Conservation (phyloP, 768 basidiomycete genomes). For the Auricularia heimuer region DNA sequence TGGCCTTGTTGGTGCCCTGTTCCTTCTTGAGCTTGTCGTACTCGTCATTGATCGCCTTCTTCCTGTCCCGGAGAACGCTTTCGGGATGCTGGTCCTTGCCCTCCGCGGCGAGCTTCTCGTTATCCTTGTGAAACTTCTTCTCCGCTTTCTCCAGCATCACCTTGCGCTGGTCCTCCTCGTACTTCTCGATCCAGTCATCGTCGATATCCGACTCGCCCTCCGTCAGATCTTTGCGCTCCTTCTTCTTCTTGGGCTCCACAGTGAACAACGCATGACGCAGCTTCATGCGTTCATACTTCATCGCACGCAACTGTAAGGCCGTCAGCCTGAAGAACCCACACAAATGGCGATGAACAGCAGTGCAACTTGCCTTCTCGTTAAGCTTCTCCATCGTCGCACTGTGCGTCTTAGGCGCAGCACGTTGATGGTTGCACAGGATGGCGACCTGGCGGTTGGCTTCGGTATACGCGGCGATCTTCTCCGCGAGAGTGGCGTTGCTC, state of each 20-base stretch:
- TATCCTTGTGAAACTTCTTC: slow-evolving; percentile 93
- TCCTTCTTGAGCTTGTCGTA: slow-evolving; percentile 69
- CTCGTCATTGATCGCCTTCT: slow-evolving; percentile 65
- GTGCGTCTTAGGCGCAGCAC: slow-evolving; percentile 85
- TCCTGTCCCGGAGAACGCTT: slow-evolving; percentile 55
- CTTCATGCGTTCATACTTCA: slow-evolving; percentile 98
- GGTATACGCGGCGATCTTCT: slow-evolving; percentile 96
- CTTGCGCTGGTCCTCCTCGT: slow-evolving; percentile 67
- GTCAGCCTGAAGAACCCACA: background rate
- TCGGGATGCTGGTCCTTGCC: slow-evolving; percentile 50
- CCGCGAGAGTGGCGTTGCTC: slow-evolving; percentile 67
- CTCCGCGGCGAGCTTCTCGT: slow-evolving; percentile 73
- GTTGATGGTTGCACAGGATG: slow-evolving; percentile 98
- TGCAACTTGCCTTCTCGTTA: slow-evolving; percentile 63
- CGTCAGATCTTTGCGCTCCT: slow-evolving; percentile 57
- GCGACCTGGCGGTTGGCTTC: slow-evolving; percentile 95
- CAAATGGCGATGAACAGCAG: too few species aligned
- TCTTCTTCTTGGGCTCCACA: slow-evolving; percentile 71
- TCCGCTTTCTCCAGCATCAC: slow-evolving; percentile 83
- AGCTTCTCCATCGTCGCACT: slow-evolving; percentile 92
- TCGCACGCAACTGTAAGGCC: slow-evolving; percentile 54
- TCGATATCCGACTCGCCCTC: slow-evolving; percentile 91
- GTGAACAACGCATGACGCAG: slow-evolving; percentile 79
- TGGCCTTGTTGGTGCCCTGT: slow-evolving; percentile 63
- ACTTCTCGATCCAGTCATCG: slow-evolving; percentile 75